Conservation (phyloP, 1,139 yeast genomes). For the Scheffersomyces segobiensis region DNA sequence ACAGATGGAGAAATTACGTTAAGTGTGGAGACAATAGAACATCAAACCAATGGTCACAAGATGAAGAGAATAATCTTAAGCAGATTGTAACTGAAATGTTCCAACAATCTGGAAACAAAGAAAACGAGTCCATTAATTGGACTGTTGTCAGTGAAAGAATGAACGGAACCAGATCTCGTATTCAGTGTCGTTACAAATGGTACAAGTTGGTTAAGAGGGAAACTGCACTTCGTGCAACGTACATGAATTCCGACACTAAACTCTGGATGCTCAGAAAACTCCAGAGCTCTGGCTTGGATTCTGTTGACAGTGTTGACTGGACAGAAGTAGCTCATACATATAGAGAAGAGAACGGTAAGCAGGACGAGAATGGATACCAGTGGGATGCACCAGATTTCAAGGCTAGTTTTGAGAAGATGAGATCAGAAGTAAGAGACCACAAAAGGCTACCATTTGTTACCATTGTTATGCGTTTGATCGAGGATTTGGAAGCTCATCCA, state of each 20-base stretch:
- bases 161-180: constrained; percentile 86
- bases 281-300: constrained; percentile 47
- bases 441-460: constrained; percentile 24
- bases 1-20: constrained; percentile 92
- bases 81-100: constrained; percentile 53
- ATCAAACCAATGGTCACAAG: constrained; percentile 73
- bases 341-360: constrained; percentile 7
- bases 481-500: constrained; percentile 14
- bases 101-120: constrained; percentile 10
- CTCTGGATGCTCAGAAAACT: constrained; percentile 58
- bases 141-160: constrained; percentile 83
- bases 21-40: constrained; percentile 81
- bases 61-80: constrained; percentile 67
- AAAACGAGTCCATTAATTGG: constrained; percentile 64
- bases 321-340: constrained; percentile 28
- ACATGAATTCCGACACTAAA: constrained; percentile 52
- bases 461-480: constrained; percentile 23
- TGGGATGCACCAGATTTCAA: constrained; percentile 39
- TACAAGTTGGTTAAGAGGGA: constrained; percentile 70
- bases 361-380: constrained; percentile 6
- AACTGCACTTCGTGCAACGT: constrained; percentile 49
- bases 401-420: constrained; percentile 37
- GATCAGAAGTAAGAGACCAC: constrained; percentile 29
- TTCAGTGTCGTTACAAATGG: constrained; percentile 96
- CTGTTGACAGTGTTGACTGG: constrained; percentile 65